Conservation (phyloP, 257 asterid species). For the Vinca minor region DNA sequence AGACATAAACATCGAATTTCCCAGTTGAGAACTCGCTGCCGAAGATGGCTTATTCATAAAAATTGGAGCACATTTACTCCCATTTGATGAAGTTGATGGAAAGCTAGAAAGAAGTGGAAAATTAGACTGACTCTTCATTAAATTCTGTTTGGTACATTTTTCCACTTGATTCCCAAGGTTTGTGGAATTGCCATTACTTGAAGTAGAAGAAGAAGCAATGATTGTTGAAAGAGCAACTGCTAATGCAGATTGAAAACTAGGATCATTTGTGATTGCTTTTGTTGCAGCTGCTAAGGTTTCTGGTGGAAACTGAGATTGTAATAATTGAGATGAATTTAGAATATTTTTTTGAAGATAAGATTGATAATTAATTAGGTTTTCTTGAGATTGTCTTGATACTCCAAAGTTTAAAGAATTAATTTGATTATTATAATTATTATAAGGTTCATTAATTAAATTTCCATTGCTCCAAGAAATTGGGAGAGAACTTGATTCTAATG, state of each 20-base stretch:
- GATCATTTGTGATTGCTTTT: constrained; percentile 76
- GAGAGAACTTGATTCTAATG: constrained; percentile 53
- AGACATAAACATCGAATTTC: no score
- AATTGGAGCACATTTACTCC: no score
- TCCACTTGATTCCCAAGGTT: no score
- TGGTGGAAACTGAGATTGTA: constrained; percentile 24
- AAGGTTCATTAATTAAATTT: constrained; percentile 30
- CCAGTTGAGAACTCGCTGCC: no score
- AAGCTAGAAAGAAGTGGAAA: no score
- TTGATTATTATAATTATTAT: constrained; percentile 38
- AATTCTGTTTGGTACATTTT: no score
- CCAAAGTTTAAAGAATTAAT: constrained; percentile 45
- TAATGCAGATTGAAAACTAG: constrained; percentile 73
- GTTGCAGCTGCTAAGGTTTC: constrained; percentile 89
- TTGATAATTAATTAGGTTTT: constrained; percentile 32
- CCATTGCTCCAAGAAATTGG: constrained; percentile 65
- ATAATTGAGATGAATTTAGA: constrained; percentile 26
- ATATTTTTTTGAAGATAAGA: constrained; percentile 34
- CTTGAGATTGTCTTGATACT: constrained; percentile 46
- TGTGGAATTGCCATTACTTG: no score
- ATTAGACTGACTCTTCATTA: no score
- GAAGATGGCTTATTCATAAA: no score
- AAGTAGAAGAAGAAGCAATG: no score
- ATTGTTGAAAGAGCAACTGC: constrained; percentile 90
- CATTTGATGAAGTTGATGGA: no score